These are phyloP conservation scores for Amaranthus palmeri DNA, from an alignment of 148 eudicot species.

Conservation along the genomic window DNA sequence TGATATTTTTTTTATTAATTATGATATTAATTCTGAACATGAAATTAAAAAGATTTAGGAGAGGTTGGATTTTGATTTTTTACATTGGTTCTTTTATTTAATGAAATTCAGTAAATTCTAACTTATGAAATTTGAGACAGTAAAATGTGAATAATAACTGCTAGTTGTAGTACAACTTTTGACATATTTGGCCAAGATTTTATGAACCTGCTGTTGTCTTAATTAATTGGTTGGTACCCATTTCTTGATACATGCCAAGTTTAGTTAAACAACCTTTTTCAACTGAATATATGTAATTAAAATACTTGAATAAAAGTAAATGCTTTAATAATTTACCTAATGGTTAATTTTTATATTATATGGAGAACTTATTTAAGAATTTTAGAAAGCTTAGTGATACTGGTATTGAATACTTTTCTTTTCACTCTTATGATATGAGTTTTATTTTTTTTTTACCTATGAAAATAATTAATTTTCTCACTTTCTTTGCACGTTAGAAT, in stretches of 20 bases:
- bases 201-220: constrained; percentile 12
- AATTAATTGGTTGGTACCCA: constrained; percentile 18
- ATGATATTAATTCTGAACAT: not conserved
- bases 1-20: too few relatives aligned
- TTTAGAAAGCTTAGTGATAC: too few relatives aligned
- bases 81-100: not conserved
- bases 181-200: constrained; percentile 15
- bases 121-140: constrained; percentile 7
- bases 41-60: not conserved
- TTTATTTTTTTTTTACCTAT: too few relatives aligned
- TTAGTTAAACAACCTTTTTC: constrained; percentile 1
- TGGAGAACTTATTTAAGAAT: too few relatives aligned
- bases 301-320: not conserved
- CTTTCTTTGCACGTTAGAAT: too few relatives aligned
- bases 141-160: constrained; percentile 23
- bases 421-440: too few relatives aligned
- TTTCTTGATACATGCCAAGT: constrained; percentile 24
- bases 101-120: not conserved
- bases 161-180: constrained; percentile 9
- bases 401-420: too few relatives aligned
- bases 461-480: too few relatives aligned
- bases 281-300: not conserved
- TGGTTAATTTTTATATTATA: too few relatives aligned
- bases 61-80: not conserved
- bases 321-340: too few relatives aligned